Percentiles rank a stretch among this genome's conserved stretches.
phyloP scores from a whole-genome alignment of 331 rosid genomes.

The Malus hybrid region DNA sequence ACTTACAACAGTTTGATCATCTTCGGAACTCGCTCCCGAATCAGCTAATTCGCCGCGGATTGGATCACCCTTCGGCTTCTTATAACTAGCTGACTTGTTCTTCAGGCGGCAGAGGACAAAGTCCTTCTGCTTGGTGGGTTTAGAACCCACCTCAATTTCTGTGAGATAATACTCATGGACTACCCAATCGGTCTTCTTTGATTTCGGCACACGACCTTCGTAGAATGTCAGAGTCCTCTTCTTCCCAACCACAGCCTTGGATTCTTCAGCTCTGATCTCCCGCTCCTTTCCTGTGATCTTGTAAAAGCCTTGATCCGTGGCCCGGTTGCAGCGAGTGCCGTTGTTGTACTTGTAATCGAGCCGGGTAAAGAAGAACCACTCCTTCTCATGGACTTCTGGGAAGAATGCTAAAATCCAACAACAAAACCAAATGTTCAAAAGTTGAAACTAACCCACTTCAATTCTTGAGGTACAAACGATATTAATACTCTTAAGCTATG shows the following conservation, averaged over 20 bases:
- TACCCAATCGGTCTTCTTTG: constrained; percentile 34
- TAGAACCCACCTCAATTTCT: background rate
- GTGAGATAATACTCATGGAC: constrained; percentile 42
- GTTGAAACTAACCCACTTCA: background rate
- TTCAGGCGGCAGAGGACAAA: constrained; percentile 11
- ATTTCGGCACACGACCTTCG: constrained; percentile 9
- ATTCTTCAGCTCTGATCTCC: constrained; percentile 2
- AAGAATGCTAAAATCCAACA: background rate
- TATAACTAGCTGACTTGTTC: background rate
- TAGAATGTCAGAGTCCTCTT: constrained; percentile 52
- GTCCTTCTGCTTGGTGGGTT: background rate
- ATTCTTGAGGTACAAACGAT: background rate
- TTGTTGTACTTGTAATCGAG: constrained; percentile 25
- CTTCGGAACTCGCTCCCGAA: background rate
- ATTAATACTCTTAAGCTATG: too few relatives aligned
- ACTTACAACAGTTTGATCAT: background rate
- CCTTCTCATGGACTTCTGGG: background rate
- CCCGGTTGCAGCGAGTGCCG: constrained; percentile 28
- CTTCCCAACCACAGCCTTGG: constrained; percentile 31
- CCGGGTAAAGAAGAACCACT: constrained; percentile 40
- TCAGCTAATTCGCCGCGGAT: background rate
- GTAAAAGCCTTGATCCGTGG: constrained; percentile 46
- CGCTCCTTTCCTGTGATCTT: constrained; percentile 43
- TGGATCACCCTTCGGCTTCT: background rate
- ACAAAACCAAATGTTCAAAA: background rate